Conservation (phyloP, 1,284 basidiomycete species). For the Rhodotorula sp. region DNA sequence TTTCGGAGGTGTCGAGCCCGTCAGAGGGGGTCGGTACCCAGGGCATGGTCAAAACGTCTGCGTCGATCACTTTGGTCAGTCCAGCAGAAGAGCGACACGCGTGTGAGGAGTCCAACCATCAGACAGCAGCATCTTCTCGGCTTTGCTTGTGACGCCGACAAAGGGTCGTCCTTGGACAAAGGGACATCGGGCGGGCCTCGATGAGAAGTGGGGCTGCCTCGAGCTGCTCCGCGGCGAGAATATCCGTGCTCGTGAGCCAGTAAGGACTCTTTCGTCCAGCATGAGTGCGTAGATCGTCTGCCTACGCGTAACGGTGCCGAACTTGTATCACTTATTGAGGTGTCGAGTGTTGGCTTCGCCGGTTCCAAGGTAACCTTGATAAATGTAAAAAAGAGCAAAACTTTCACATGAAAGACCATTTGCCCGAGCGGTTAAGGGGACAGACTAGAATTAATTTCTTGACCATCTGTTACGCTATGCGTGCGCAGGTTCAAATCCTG, state of each 20-base stretch:
- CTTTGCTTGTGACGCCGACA: background rate
- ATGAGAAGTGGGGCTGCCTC: too few species aligned
- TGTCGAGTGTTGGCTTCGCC: background rate
- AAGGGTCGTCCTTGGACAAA: too few species aligned
- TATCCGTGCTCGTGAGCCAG: too few species aligned
- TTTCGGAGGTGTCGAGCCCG: slow-evolving; percentile 22
- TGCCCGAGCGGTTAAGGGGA: slow-evolving; percentile 21
- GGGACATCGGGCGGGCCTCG: too few species aligned
- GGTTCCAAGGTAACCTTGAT: background rate
- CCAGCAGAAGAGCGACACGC: background rate
- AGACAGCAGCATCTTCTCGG: background rate
- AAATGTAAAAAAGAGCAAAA: background rate
- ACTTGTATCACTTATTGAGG: too few species aligned
- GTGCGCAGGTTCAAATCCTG: slow-evolving; percentile 23
- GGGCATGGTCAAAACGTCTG: slow-evolving; percentile 30
- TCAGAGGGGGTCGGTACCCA: slow-evolving; percentile 32
- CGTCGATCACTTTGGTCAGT: background rate
- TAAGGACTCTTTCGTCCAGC: too few species aligned
- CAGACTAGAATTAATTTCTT: slow-evolving; percentile 11
- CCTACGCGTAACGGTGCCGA: too few species aligned
- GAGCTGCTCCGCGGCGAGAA: too few species aligned
- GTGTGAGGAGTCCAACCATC: background rate
- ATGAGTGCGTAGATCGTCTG: too few species aligned
- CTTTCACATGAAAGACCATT: background rate
- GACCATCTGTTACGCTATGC: slow-evolving; percentile 18